Conservation (phyloP, 2,329 filamentous ascomycete genomes). For the Blastomyces emzantsi region DNA sequence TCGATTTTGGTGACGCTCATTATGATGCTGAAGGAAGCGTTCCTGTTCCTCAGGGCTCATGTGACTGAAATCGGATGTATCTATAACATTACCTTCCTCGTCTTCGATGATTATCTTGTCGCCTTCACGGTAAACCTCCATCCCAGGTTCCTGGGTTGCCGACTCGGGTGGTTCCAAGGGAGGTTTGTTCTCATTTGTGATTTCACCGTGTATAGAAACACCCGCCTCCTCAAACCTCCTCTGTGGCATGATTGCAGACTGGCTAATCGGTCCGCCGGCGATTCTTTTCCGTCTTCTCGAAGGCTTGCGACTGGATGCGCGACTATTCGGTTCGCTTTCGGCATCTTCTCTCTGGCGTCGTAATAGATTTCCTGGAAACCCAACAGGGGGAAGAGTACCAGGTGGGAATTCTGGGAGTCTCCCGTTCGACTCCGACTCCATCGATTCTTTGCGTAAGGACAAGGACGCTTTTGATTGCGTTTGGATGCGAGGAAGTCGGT, state of each 20-base stretch:
- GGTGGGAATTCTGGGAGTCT: conserved; percentile 54
- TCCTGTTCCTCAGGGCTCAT: conserved; percentile 51
- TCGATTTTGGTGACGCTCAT: conserved; percentile 46
- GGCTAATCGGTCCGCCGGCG: conserved; percentile 76
- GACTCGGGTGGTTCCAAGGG: not conserved
- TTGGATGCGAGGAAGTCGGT: conserved; percentile 70
- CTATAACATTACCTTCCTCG: conserved; percentile 74
- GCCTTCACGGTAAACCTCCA: conserved; percentile 76
- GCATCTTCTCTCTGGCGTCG: conserved; percentile 68
- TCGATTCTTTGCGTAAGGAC: conserved; percentile 58
- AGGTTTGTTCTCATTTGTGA: conserved; percentile 23
- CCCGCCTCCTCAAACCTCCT: conserved; percentile 25
- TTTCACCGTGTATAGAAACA: conserved; percentile 16
- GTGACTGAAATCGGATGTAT: conserved; percentile 46
- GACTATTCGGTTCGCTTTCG: conserved; percentile 46
- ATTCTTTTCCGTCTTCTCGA: conserved; percentile 56
- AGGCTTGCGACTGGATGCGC: conserved; percentile 44
- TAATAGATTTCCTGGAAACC: conserved; percentile 65
- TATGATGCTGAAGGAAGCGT: conserved; percentile 45
- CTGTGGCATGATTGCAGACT: conserved; percentile 77
- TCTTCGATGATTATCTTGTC: conserved; percentile 73
- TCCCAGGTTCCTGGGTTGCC: conserved; percentile 25
- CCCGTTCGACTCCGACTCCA: conserved; percentile 52
- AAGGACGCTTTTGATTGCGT: conserved; percentile 74
- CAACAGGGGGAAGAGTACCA: conserved; percentile 62